Conservation (phyloP, 129 eudicot genomes). For the Flaveria ramosissima region DNA sequence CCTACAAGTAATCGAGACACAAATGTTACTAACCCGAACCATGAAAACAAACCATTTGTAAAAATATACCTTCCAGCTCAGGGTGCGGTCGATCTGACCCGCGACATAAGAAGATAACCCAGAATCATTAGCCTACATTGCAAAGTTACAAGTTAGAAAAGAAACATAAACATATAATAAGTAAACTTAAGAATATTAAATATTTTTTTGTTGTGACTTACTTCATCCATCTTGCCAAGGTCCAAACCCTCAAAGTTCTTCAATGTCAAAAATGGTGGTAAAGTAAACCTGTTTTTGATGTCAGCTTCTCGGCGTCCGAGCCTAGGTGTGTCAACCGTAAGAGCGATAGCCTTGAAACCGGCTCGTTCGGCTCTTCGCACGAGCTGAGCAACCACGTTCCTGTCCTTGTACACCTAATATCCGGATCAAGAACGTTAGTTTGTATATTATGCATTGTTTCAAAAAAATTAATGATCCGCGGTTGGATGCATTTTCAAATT, state of each 20-base stretch:
- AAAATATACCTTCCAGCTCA: conserved; percentile 84
- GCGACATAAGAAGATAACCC: conserved; percentile 91
- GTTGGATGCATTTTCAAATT: too few species aligned
- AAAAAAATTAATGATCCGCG: too few species aligned
- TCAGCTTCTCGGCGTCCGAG: conserved; percentile 97
- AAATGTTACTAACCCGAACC: not conserved
- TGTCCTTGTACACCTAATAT: conserved; percentile 82
- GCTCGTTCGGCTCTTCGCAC: conserved; percentile 94
- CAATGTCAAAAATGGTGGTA: conserved; percentile 83
- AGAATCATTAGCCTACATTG: conserved; percentile 78
- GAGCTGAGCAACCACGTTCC: conserved; percentile 86
- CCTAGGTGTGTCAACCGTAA: conserved; percentile 95
- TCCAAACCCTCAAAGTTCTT: conserved; percentile 95
- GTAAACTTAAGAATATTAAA: not conserved
- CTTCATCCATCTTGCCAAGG: conserved; percentile 92
- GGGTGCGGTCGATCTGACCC: conserved; percentile 93
- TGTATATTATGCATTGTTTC: not conserved
- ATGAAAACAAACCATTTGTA: not conserved
- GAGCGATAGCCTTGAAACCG: conserved; percentile 94
- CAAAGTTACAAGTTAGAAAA: conserved; percentile 23
- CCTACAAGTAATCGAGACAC: conserved; percentile 43
- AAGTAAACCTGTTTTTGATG: conserved; percentile 83
- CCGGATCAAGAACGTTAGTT: not conserved
- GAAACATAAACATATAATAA: not conserved
- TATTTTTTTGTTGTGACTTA: conserved; percentile 41